Percentiles rank a stretch among this genome's conserved stretches.
These are phyloP conservation scores for Fragilaria crotonensis DNA, from an alignment of 108 stramenopile species.

Conservation along the genomic window DNA sequence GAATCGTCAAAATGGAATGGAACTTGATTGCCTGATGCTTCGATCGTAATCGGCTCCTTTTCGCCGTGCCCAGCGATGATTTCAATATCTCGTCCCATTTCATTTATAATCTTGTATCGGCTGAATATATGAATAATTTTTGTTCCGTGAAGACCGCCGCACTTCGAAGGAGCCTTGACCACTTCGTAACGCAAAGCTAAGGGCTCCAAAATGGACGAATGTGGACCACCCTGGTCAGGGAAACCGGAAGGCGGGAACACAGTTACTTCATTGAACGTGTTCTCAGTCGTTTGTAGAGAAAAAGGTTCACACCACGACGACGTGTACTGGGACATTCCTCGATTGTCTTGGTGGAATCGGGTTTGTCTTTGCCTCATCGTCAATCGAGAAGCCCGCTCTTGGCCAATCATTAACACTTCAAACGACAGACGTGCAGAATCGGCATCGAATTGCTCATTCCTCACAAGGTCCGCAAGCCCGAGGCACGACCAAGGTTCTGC, in stretches of 20 bases:
- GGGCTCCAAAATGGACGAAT: conserved; percentile 24
- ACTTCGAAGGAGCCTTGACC: conserved; percentile 31
- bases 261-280: conserved; percentile 21
- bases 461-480: conserved; percentile 38
- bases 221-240: neutral
- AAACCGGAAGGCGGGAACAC: conserved; percentile 20
- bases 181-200: conserved; percentile 37
- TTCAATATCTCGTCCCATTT: conserved; percentile 54
- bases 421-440: conserved; percentile 15
- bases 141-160: conserved; percentile 46
- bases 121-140: conserved; percentile 48
- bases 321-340: conserved; percentile 1
- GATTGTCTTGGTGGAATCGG: neutral
- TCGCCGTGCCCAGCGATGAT: conserved; percentile 20
- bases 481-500: neutral
- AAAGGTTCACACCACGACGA: conserved; percentile 54
- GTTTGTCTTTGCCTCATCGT: conserved; percentile 20
- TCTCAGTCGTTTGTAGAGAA: conserved; percentile 15
- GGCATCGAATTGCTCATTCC: conserved; percentile 18
- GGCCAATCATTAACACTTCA: conserved; percentile 47
- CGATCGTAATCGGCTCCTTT: conserved; percentile 15
- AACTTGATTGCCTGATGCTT: conserved; percentile 18
- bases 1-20: conserved; percentile 65
- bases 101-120: conserved; percentile 43
- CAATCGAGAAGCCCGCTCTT: conserved; percentile 27